Percentiles rank a stretch among this genome's conserved stretches.
phyloP scores from a whole-genome alignment of 148 eudicot genomes.

The Fagopyrum esculentum region DNA sequence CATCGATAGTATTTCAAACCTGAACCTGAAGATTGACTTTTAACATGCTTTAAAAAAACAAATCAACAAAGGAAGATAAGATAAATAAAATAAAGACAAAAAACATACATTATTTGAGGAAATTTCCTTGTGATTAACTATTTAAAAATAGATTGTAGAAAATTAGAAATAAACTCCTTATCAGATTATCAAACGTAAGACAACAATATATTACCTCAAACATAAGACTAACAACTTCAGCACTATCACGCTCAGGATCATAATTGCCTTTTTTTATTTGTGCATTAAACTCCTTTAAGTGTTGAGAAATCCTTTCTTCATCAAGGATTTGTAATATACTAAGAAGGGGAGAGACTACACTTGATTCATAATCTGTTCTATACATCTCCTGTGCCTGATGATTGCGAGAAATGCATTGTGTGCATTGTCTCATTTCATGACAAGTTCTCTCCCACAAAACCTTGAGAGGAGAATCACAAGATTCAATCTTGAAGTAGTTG shows the following conservation, averaged over 20 bases:
- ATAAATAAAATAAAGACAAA: background rate
- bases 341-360: constrained; percentile 71
- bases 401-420: constrained; percentile 78
- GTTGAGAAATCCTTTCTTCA: constrained; percentile 73
- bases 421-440: constrained; percentile 68
- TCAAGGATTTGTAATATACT: constrained; percentile 63
- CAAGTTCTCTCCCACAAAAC: constrained; percentile 68
- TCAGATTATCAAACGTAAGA: background rate
- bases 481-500: constrained; percentile 64
- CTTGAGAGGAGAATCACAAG: constrained; percentile 71
- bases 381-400: constrained; percentile 88
- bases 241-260: constrained; percentile 47
- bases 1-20: background rate
- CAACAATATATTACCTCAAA: constrained; percentile 63
- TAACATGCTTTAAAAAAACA: background rate
- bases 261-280: constrained; percentile 48
- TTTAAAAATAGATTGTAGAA: background rate
- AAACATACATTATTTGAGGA: background rate
- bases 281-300: constrained; percentile 65
- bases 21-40: background rate
- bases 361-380: constrained; percentile 60
- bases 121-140: background rate
- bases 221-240: constrained; percentile 74
- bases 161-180: background rate
- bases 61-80: background rate